A percentile compares a stretch with the other conserved stretches of the same genome.
These are phyloP conservation scores for Paraleonurus japonicus DNA, from an alignment of 257 asterid species.

Conservation along the genomic window DNA sequence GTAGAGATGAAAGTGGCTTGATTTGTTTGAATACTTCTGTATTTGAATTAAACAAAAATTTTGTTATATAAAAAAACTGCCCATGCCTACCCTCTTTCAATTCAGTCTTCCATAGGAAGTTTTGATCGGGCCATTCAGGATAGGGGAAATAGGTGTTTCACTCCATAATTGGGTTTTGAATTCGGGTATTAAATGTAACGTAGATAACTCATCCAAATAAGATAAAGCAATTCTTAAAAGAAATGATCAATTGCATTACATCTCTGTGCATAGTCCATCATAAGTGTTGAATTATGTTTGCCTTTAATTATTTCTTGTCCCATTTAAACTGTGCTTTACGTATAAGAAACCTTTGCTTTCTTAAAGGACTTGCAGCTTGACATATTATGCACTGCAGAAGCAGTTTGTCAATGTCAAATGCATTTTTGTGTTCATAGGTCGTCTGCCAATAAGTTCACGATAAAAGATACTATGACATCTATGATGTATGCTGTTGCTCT, in stretches of 20 bases:
- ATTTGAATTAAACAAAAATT: not conserved
- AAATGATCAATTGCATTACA: not conserved
- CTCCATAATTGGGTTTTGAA: not conserved
- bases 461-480: constrained; percentile 3
- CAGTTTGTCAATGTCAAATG: not conserved
- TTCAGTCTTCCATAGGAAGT: not conserved
- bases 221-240: not conserved
- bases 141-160: not conserved
- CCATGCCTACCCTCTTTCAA: not conserved
- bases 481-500: constrained; percentile 1
- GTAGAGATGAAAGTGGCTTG: not conserved
- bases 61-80: not conserved
- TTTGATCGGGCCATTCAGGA: not conserved
- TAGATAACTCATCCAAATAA: not conserved
- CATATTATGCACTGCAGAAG: constrained; percentile 4
- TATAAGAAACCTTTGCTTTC: not conserved
- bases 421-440: not conserved
- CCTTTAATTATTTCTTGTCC: not conserved
- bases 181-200: not conserved
- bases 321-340: not conserved
- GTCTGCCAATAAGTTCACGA: constrained; percentile 1
- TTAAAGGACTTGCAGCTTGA: not conserved
- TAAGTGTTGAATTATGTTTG: not conserved
- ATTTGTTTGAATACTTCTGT: constrained; percentile 1
- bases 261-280: not conserved